Evolutionary conservation across 345 rosid species (phyloP), one percentile per base, ranked within the genome.

Genomic region (Viola odorata): DNA sequence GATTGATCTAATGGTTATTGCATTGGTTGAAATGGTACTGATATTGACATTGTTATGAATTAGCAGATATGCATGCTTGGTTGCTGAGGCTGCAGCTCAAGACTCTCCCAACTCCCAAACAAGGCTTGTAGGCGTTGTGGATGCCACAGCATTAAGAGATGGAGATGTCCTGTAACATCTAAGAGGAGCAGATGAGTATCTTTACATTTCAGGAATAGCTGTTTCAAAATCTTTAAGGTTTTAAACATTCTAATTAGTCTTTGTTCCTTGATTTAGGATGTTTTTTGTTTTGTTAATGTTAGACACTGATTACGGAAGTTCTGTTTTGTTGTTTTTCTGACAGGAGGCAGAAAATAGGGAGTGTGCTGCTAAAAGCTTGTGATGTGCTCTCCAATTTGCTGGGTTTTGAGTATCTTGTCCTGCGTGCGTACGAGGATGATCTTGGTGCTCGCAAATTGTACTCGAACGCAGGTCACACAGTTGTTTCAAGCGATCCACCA

Each of bases 141-240:
- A 92, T 58, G 80, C 80, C 59, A 87, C 96, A 17, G 91, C 72
- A 37, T 62, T 63, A n/a, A 78, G 82, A 44, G 96, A 89, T 60
- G 50, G 53, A 23, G 69, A 63, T 47, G 90, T 89, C 7, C 81
- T 89, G 47, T 66, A 47, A 4, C 85, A 84, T 66, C 82, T 83
- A 37, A 68, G 56, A 0, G 86, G 81, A 14, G 85, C 79, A 0
- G 82, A 81, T 6, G 96, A 89, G 48, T 92, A 88, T 50, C 85
- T 92, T 23, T 92, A 92, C 45, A 75, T 92, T 6, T 92, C 98
- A 1, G 96, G 96, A 4, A 85, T 89, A 1, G 98, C 96, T 1
- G 95, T 91, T 48, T 75, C 85, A 6, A 68, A 71, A 62, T 55
- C 59, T 67, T 84, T 75, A 76, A 81, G 91, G 97, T 86, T 49